A percentile compares a stretch with the other conserved stretches of the same genome.
phyloP scores from a whole-genome alignment of 1,139 yeast genomes.

The Yamadazyma conglobata region DNA sequence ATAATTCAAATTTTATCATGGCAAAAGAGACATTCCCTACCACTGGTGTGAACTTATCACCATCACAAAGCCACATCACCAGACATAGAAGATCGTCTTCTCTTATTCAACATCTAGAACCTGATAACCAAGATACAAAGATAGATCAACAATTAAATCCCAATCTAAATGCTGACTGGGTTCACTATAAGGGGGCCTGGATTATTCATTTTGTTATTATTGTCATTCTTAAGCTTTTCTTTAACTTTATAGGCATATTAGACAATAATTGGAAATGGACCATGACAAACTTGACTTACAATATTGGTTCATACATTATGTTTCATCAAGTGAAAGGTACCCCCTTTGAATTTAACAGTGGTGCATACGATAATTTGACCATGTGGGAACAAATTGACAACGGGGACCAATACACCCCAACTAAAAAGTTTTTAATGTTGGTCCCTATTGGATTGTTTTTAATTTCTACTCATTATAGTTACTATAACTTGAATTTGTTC shows the following conservation, averaged over 20 bases:
- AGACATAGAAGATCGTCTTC: constrained; percentile 48
- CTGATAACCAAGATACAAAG: constrained; percentile 87
- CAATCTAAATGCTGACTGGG: constrained; percentile 94
- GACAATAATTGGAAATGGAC: constrained; percentile 92
- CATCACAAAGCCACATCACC: constrained; percentile 19
- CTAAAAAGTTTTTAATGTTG: constrained; percentile 85
- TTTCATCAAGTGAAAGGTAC: constrained; percentile 96
- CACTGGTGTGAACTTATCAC: constrained; percentile 12
- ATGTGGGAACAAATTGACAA: constrained; percentile 99
- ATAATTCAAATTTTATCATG: too few species aligned
- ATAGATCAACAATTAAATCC: constrained; percentile 89
- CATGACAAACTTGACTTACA: constrained; percentile 83
- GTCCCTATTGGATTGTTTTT: constrained; percentile 88
- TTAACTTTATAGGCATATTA: constrained; percentile 66
- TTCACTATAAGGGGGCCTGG: constrained; percentile 95
- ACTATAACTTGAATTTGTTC: constrained; percentile 77
- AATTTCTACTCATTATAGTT: constrained; percentile 86
- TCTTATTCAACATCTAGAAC: constrained; percentile 81
- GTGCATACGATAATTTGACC: constrained; percentile 92
- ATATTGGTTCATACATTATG: constrained; percentile 90
- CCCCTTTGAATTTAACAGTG: constrained; percentile 94
- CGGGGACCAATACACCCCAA: constrained; percentile 96
- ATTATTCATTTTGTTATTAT: constrained; percentile 83
- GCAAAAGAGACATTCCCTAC: constrained; percentile 8
- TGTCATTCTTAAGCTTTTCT: constrained; percentile 65